Evolutionary conservation across 2,329 filamentous ascomycete genomes (phyloP).

Genomic region (Daldinia sp.): DNA sequence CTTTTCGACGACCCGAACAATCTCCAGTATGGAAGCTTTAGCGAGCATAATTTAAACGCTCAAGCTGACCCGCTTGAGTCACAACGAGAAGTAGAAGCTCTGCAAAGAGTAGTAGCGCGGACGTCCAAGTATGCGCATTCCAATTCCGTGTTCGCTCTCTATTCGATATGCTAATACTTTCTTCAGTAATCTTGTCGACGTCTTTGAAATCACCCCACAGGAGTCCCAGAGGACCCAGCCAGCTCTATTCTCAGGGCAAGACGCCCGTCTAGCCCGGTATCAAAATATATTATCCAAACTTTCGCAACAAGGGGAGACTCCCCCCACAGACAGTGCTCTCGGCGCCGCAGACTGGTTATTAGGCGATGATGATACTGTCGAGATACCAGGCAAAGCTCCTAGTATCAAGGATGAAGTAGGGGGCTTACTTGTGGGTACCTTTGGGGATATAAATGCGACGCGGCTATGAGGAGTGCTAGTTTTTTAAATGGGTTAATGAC

Average conservation of each 20-base stretch:
- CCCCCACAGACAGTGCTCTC: conserved; percentile 57
- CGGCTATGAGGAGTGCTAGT: conserved; percentile 55
- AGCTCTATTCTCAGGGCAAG: conserved; percentile 61
- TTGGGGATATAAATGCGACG: conserved; percentile 69
- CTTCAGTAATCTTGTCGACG: conserved; percentile 73
- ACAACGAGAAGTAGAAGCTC: conserved; percentile 72
- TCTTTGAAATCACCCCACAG: conserved; percentile 73
- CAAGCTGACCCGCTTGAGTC: conserved; percentile 72
- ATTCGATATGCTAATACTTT: conserved; percentile 43
- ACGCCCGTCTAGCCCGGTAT: conserved; percentile 68
- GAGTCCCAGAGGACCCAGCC: conserved; percentile 54
- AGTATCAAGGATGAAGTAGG: conserved; percentile 56
- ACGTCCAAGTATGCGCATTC: conserved; percentile 69
- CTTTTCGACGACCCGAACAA: conserved; percentile 71
- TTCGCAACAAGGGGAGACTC: conserved; percentile 58
- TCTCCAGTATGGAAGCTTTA: conserved; percentile 73
- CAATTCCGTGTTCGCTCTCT: conserved; percentile 2
- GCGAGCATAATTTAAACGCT: conserved; percentile 64
- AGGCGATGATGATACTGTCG: conserved; percentile 63
- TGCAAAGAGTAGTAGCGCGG: conserved; percentile 72
- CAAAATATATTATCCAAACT: conserved; percentile 72
- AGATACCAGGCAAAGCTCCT: conserved; percentile 57
- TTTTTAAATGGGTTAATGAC: conserved; percentile 27
- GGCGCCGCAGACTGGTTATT: conserved; percentile 65
- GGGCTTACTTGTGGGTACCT: conserved; percentile 68